Evolutionary conservation across 2,329 filamentous ascomycete genomes (phyloP).

Genomic region (Aspergillus sp.): DNA sequence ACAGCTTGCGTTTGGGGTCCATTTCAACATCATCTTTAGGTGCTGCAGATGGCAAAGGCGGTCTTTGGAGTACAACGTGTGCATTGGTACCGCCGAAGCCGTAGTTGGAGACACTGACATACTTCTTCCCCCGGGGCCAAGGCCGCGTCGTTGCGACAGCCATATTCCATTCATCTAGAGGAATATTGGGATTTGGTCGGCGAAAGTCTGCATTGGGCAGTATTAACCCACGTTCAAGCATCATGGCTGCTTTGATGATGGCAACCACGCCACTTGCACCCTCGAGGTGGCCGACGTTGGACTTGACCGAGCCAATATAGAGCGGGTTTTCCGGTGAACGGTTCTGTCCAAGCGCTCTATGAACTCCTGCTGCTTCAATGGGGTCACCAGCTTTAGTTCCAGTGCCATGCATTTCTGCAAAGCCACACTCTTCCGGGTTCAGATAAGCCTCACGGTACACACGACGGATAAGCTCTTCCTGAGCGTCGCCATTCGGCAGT

Average conservation of each 20-base stretch:
- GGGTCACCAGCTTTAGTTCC: conserved; percentile 55
- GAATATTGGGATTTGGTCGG: conserved; percentile 24
- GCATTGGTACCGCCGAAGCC: conserved; percentile 27
- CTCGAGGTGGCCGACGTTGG: conserved; percentile 21
- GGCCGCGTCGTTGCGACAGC: conserved; percentile 12
- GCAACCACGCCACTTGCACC: conserved; percentile 24
- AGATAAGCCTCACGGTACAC: conserved; percentile 33
- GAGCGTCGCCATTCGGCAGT: conserved; percentile 33
- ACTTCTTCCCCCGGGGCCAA: conserved; percentile 23
- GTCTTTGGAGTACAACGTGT: conserved; percentile 19
- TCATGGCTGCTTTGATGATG: conserved; percentile 26
- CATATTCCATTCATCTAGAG: conserved; percentile 19
- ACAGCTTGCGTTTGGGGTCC: conserved; percentile 15
- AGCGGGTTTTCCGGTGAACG: conserved; percentile 5
- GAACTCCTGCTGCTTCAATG: conserved; percentile 49
- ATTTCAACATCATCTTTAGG: conserved; percentile 6
- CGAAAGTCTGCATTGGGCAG: conserved; percentile 22
- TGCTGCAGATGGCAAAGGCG: conserved; percentile 4
- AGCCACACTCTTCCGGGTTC: conserved; percentile 19
- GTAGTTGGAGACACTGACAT: conserved; percentile 21
- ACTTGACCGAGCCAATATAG: conserved; percentile 20
- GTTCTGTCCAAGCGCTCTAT: conserved; percentile 26
- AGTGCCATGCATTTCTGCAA: conserved; percentile 51
- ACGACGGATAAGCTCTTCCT: conserved; percentile 30
- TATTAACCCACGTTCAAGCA: conserved; percentile 20